These are phyloP conservation scores for Paraphysoderma sedebokerense DNA, from an alignment of 371 early-diverging fungal species.

Conservation along the genomic window DNA sequence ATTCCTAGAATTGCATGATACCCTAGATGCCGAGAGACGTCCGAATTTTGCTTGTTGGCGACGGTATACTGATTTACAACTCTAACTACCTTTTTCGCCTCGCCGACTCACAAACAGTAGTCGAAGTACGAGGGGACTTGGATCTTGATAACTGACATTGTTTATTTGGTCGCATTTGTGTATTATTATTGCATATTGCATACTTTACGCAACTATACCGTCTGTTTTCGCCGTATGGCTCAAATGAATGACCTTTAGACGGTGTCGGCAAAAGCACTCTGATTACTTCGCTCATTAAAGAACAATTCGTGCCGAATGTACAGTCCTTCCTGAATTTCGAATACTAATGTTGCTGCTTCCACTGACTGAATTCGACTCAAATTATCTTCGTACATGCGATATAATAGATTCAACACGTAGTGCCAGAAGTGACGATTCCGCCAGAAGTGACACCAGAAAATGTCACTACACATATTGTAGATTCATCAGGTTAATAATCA, in stretches of 20 bases:
- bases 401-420: conserved; percentile 77
- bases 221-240: not conserved
- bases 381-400: not conserved
- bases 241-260: conserved; percentile 22
- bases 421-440: conserved; percentile 94
- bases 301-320: conserved; percentile 81
- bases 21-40: conserved; percentile 67
- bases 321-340: conserved; percentile 4
- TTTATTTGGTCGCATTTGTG: no score
- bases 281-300: conserved; percentile 88
- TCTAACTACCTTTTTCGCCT: no score
- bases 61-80: no score
- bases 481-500: conserved; percentile 87
- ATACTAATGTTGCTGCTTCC: not conserved
- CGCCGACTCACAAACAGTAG: no score
- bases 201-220: not conserved
- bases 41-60: conserved; percentile 74
- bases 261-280: conserved; percentile 91
- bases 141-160: no score
- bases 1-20: no score
- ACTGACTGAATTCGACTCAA: not conserved
- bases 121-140: no score
- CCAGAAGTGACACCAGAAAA: conserved; percentile 92
- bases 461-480: conserved; percentile 88
- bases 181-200: no score